These are phyloP conservation scores for Apiospora sp. DNA, from an alignment of 2,329 filamentous ascomycete genomes.

Conservation along the genomic window DNA sequence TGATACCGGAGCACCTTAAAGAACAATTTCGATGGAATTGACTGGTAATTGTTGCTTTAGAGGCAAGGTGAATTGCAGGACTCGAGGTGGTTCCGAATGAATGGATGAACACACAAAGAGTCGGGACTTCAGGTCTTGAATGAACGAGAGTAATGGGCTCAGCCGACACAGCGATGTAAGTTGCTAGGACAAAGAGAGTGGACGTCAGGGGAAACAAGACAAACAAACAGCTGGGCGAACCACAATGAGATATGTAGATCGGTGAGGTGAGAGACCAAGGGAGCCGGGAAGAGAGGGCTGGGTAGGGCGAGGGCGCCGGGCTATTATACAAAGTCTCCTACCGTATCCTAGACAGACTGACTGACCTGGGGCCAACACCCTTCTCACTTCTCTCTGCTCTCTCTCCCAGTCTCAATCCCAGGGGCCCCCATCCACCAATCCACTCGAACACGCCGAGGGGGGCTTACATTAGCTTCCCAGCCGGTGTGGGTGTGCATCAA, in stretches of 20 bases:
- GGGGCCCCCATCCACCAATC: not conserved
- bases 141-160: constrained; percentile 11
- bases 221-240: constrained; percentile 16
- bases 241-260: constrained; percentile 10
- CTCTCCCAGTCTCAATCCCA: not conserved
- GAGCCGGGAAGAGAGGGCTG: not conserved
- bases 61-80: not conserved
- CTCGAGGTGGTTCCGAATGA: not conserved
- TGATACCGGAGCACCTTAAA: constrained; percentile 18
- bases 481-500: constrained; percentile 10
- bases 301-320: not conserved
- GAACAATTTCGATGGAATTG: not conserved
- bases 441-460: constrained; percentile 3
- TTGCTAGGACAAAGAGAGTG: constrained; percentile 15
- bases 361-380: not conserved
- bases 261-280: constrained; percentile 8
- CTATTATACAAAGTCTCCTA: not conserved
- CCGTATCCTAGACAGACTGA: no score
- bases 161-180: not conserved
- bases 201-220: not conserved
- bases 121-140: not conserved
- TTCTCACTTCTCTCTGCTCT: not conserved
- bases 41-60: constrained; percentile 6
- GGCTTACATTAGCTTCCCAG: constrained; percentile 6
- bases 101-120: constrained; percentile 19